Percentiles rank a stretch among this genome's conserved stretches.
phyloP scores from a whole-genome alignment of 768 basidiomycete genomes.

The Russula brevipes region DNA sequence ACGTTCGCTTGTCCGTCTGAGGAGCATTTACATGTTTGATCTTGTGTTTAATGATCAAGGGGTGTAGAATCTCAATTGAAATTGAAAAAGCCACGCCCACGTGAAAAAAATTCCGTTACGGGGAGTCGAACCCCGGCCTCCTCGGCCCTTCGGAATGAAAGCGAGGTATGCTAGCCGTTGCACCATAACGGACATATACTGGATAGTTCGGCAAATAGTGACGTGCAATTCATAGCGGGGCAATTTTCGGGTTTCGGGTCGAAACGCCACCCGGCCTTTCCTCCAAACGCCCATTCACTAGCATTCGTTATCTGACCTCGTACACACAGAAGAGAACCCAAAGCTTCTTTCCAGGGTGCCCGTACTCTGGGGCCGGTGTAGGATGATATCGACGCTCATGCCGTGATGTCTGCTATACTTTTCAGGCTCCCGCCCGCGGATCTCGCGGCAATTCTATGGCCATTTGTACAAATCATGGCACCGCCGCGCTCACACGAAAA shows the following conservation, averaged over 20 bases:
- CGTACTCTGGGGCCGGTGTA: too few species aligned
- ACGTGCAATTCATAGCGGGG: background rate
- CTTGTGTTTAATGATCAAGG: too few species aligned
- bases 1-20: too few species aligned
- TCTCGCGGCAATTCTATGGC: background rate
- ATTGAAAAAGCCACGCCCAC: too few species aligned
- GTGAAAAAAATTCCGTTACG: conserved; percentile 14
- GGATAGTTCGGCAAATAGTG: background rate
- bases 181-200: conserved; percentile 20
- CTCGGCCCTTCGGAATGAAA: conserved; percentile 12
- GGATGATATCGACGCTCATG: background rate
- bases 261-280: background rate
- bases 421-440: background rate
- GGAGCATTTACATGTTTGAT: too few species aligned
- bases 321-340: background rate
- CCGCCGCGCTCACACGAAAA: background rate
- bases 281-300: background rate
- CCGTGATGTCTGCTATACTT: background rate
- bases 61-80: too few species aligned
- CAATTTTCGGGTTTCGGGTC: background rate
- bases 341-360: too few species aligned
- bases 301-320: background rate
- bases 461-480: background rate
- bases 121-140: conserved; percentile 24
- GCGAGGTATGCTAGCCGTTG: conserved; percentile 25